Base-by-base conservation (phyloP, 345 rosid genomes). In the Nephelium lappaceum region DNA sequence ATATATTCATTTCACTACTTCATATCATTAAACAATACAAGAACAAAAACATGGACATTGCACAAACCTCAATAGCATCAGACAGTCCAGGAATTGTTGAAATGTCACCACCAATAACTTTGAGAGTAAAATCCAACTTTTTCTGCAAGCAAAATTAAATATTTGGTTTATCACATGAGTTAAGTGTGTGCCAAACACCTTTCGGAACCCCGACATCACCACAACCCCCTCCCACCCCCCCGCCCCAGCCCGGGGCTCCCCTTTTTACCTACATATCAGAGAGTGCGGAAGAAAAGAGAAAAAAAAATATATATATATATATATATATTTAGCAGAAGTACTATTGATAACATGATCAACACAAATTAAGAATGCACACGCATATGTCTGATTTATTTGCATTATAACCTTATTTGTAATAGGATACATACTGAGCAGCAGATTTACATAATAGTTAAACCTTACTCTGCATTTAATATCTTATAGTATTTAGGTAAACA, bases 61-160 rank as follows among this genome's bases (percentile, higher is more conserved):
- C 72, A 75, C 89, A 79, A 81, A 97, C 99, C 98, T 94, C 97
- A 80, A 97, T 90, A 24, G 98, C 98, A 80, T 85, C 91, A 74
- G 86, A 84, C 76, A 97, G 78, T 72, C 99, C 99, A 69, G 99
- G 99, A 75, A 97, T 85, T 67, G 98, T 55, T 71, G 98, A 87
- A 74, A 94, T 89, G 87, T 97, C 99, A 74, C 99, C 98, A 63
- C 98, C 99, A 81, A 97, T 58, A 65, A 96, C 93, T 87, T 92
- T 93, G 36, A 97, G 92, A 5, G 87, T 97, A 77, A 93, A 94
- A 86, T 97, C 98, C 87, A 97, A 67, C 78, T 97, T 91, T 85
- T 94, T 94, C 98, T 97, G 98, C 92, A 86, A 76, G 60, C 69
- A 73, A 80, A 83, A 80, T 21, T 36, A 53, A 41, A 75, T 11